A percentile compares a stretch with the other conserved stretches of the same genome.
Conservation (phyloP, 192 early-diverging fungal species). For the Coemansia umbellata region DNA sequence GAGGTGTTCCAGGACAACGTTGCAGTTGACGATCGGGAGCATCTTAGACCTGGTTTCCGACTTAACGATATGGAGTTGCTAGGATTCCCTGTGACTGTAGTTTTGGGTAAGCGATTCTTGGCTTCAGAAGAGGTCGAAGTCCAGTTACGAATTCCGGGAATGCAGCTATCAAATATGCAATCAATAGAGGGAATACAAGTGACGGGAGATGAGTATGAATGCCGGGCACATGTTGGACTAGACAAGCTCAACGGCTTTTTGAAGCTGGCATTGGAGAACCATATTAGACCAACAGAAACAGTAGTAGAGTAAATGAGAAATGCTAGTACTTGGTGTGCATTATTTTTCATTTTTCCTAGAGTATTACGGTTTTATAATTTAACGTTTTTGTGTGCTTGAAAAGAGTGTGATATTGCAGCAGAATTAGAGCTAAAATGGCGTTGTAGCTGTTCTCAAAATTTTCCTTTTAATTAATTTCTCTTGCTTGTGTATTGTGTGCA, state of each 20-base stretch:
- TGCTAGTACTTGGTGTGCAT: no score
- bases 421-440: no score
- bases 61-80: conserved; percentile 79
- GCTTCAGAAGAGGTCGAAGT: conserved; percentile 26
- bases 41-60: conserved; percentile 68
- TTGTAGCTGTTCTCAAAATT: no score
- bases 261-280: conserved; percentile 1
- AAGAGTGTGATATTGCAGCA: no score
- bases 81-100: conserved; percentile 74
- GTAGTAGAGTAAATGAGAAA: no score
- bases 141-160: conserved; percentile 34
- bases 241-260: conserved; percentile 22
- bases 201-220: conserved; percentile 5
- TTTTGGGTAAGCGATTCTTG: conserved; percentile 64
- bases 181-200: conserved; percentile 1
- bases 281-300: no score
- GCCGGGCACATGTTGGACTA: conserved; percentile 16
- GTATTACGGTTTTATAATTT: no score
- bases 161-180: background rate
- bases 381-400: no score
- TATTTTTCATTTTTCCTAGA: no score
- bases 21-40: conserved; percentile 67
- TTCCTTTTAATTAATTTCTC: no score
- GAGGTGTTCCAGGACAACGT: conserved; percentile 49
- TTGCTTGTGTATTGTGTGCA: no score